Conservation (phyloP, 495 filamentous ascomycete genomes). For the Penicillium simplicissimum region DNA sequence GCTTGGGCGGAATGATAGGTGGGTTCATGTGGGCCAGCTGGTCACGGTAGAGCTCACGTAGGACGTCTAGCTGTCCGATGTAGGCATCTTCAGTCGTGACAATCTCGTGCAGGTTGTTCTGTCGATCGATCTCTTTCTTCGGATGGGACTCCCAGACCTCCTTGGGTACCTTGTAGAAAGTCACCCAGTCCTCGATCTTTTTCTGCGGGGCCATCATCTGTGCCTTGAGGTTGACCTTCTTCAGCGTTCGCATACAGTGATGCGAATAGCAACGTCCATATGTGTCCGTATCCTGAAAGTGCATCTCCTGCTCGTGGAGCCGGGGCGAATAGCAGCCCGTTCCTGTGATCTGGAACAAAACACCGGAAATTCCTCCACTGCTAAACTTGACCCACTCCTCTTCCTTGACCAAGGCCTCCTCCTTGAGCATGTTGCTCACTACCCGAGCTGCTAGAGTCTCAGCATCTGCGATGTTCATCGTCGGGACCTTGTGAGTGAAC, state of each 20-base stretch:
- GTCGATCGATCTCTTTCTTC: slow-evolving; percentile 88
- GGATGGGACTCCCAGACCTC: slow-evolving; percentile 65
- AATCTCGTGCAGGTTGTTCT: slow-evolving; percentile 95
- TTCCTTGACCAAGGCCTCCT: slow-evolving; percentile 77
- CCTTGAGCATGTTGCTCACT: slow-evolving; percentile 76
- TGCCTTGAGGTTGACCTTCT: slow-evolving; percentile 83
- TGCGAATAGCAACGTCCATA: slow-evolving; percentile 85
- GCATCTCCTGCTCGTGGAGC: slow-evolving; percentile 76
- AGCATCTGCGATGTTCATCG: slow-evolving; percentile 98
- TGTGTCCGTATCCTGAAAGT: slow-evolving; percentile 66
- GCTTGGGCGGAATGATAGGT: slow-evolving; percentile 74
- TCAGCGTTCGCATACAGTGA: slow-evolving; percentile 90
- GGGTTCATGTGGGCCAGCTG: slow-evolving; percentile 71
- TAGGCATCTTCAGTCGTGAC: slow-evolving; percentile 89
- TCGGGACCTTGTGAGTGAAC: slow-evolving; percentile 95
- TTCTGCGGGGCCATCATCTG: slow-evolving; percentile 67
- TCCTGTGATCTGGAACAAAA: slow-evolving; percentile 91
- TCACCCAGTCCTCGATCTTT: slow-evolving; percentile 82
- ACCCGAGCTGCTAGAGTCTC: slow-evolving; percentile 81
- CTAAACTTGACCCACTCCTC: slow-evolving; percentile 99
- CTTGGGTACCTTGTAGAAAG: slow-evolving; percentile 84
- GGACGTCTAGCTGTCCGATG: slow-evolving; percentile 82
- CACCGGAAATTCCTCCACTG: slow-evolving; percentile 71
- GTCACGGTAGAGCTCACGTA: slow-evolving; percentile 85
- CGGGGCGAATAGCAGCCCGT: slow-evolving; percentile 86